Conservation (phyloP, 768 basidiomycete genomes). For the Leccinum incarnatum region DNA sequence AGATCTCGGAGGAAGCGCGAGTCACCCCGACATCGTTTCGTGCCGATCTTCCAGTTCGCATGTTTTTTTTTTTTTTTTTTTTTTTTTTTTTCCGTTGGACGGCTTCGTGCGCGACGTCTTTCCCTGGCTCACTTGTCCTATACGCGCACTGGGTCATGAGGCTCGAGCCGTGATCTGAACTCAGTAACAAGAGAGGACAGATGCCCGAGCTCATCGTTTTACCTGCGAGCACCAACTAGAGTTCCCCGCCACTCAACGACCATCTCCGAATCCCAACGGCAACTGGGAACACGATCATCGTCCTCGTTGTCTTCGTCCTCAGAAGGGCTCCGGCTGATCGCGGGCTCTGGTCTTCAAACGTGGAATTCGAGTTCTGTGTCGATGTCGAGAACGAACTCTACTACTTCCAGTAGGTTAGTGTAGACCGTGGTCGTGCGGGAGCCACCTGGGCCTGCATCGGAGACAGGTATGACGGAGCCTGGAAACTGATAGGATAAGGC, state of each 20-base stretch:
- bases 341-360: background rate
- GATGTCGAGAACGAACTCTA: background rate
- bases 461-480: constrained; percentile 1
- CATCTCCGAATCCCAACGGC: background rate
- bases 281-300: background rate
- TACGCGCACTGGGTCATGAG: too few relatives aligned
- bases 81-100: too few relatives aligned
- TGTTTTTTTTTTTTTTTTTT: too few relatives aligned
- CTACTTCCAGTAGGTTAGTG: background rate
- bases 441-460: constrained; percentile 31
- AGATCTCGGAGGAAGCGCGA: too few relatives aligned
- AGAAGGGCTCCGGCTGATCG: background rate
- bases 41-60: too few relatives aligned
- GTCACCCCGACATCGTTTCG: too few relatives aligned
- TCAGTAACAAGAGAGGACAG: constrained; percentile 56
- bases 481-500: background rate
- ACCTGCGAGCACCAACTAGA: constrained; percentile 35
- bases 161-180: background rate
- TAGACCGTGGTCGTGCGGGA: constrained; percentile 27
- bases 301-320: constrained; percentile 17
- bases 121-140: too few relatives aligned
- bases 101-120: too few relatives aligned
- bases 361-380: background rate
- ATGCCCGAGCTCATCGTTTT: constrained; percentile 65
- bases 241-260: constrained; percentile 45